Evolutionary conservation across 495 filamentous ascomycete species (phyloP), one percentile per base, ranked within the genome.

Genomic region (Podospora pseudoanserina): DNA sequence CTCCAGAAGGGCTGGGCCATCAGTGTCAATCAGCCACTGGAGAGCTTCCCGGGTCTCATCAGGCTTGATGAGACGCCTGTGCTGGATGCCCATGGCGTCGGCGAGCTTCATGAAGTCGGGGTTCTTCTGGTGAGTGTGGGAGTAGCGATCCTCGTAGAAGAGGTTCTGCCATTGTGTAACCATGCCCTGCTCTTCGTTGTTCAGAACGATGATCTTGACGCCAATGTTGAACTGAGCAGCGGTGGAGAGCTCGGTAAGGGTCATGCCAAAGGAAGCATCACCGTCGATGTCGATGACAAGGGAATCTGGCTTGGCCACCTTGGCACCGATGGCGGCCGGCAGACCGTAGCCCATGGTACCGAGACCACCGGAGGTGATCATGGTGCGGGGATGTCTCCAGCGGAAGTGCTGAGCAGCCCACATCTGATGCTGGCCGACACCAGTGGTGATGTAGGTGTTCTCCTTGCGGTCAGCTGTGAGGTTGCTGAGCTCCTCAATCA

Each of bases 151-250:
- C 71, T 95, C 88, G 79, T 95, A 97, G 81, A 97, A 97, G 59
- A 97, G 84, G 70, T 88, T 90, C 77, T 97, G 94, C 91, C 93
- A 96, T 79, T 97, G 93, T 3, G 94, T 96, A 3, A 97, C 93
- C 94, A 97, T 98, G 65, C 91, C 91, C 78, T 97, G 94, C 77
- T 96, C 93, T 79, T 97, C 94, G 76, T 98, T 98, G 80, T 97
- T 98, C 5, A 98, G 79, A 56, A 98, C 81, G 68, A 98, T 89
- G 62, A 97, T 82, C 83, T 97, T 97, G 77, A 95, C 88, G 60
- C 90, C 92, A 76, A 97, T 94, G 78, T 94, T 89, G 83, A 97
- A 97, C 76, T 97, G 92, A 18, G 88, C 85, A 23, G 91, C 92
- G 0, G 94, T 97, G n/a, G 87, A 88, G 65, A 98, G 84, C 78